These are phyloP conservation scores for Collybia sp. DNA, from an alignment of 768 basidiomycete genomes.

Conservation along the genomic window DNA sequence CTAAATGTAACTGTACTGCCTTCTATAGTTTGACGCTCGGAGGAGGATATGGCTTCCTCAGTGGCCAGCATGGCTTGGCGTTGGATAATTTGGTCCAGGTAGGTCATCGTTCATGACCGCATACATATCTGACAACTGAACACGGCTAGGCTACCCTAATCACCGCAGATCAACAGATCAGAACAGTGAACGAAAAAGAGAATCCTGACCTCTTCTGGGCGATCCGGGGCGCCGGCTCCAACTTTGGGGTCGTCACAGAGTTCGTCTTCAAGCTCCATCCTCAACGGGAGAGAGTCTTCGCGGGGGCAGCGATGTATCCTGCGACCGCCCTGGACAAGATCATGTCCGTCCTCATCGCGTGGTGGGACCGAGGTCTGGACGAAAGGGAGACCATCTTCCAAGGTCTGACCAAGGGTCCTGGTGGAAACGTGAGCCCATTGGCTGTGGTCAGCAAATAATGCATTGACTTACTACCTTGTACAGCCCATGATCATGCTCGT, in stretches of 20 bases:
- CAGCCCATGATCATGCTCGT: neutral
- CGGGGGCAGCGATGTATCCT: neutral
- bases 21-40: neutral
- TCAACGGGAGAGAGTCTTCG: neutral
- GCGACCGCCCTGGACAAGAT: neutral
- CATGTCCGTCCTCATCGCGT: neutral
- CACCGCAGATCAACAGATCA: neutral
- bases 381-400: neutral
- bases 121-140: neutral
- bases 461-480: neutral
- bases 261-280: neutral
- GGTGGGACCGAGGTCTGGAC: neutral
- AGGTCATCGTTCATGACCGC: neutral
- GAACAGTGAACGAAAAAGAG: neutral
- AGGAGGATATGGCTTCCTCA: conserved; percentile 2
- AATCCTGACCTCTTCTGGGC: neutral
- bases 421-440: neutral
- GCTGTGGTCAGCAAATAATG: neutral
- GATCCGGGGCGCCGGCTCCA: neutral
- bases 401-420: neutral
- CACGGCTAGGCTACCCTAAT: neutral
- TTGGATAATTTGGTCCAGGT: conserved; percentile 4
- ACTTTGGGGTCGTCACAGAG: neutral
- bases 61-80: neutral
- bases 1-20: neutral